A percentile compares a stretch with the other conserved stretches of the same genome.
Evolutionary conservation across 305 asterid genomes (phyloP).

Genomic region (Vinca major): DNA sequence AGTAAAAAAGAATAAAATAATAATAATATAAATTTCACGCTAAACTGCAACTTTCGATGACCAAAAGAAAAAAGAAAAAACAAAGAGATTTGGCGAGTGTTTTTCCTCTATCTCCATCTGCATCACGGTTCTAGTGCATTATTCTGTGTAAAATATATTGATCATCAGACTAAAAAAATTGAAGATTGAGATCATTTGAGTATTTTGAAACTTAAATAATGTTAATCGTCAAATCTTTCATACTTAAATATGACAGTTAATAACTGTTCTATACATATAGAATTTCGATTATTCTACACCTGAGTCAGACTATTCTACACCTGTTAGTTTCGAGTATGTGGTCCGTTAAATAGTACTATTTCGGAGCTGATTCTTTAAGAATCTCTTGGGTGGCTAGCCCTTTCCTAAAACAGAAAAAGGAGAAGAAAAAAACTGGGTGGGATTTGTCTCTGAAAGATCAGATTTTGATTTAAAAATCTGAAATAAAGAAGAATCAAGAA

Average conservation of each 20-base stretch:
- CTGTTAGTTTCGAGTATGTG: neutral
- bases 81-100: neutral
- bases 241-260: no score
- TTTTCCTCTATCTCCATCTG: neutral
- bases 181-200: no score
- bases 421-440: neutral
- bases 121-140: no score
- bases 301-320: neutral
- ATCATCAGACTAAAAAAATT: no score
- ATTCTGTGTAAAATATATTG: no score
- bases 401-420: neutral
- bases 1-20: no score
- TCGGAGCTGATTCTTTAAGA: neutral
- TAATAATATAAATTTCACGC: no score
- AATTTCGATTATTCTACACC: no score
- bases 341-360: neutral
- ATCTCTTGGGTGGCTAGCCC: neutral
- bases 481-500: neutral
- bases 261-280: no score
- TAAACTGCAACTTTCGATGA: neutral
- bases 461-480: constrained; percentile 8
- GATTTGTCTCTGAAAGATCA: constrained; percentile 10
- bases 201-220: no score
- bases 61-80: neutral
- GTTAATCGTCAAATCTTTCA: no score